phyloP scores from a whole-genome alignment of 2,329 filamentous ascomycete species.

The Ceratocystis cacaofunesta region DNA sequence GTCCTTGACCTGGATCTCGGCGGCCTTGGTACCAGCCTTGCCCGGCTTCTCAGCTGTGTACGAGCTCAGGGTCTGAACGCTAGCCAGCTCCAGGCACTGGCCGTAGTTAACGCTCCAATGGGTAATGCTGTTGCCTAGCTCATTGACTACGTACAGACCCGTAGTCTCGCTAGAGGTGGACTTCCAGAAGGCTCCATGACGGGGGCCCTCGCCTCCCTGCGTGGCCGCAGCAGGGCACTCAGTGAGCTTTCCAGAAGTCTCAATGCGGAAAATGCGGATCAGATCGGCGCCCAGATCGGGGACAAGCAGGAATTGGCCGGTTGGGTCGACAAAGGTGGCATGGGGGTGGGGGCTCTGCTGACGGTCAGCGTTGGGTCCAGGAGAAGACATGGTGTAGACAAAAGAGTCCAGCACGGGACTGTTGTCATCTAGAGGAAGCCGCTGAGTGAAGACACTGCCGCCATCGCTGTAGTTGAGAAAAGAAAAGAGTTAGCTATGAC shows the following conservation, averaged over 20 bases:
- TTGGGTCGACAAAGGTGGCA: conserved; percentile 34
- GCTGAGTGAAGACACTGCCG: conserved; percentile 31
- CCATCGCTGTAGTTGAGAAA: conserved; percentile 24
- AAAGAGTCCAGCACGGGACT: conserved; percentile 25
- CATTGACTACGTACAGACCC: conserved; percentile 30
- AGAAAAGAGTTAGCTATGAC: neutral
- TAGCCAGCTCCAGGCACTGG: conserved; percentile 32
- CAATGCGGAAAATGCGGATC: conserved; percentile 38
- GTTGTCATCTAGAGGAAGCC: conserved; percentile 25
- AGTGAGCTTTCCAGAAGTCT: conserved; percentile 32
- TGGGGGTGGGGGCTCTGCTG: conserved; percentile 43
- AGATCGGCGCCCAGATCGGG: conserved; percentile 41
- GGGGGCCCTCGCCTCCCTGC: conserved; percentile 34
- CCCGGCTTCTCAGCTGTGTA: conserved; percentile 30
- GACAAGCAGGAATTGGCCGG: conserved; percentile 34
- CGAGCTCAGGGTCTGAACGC: conserved; percentile 33
- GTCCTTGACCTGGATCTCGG: conserved; percentile 38
- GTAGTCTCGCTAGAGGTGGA: neutral
- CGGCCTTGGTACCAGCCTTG: conserved; percentile 35
- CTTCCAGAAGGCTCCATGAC: conserved; percentile 37
- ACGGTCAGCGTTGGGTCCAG: conserved; percentile 32
- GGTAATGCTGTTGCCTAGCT: conserved; percentile 36
- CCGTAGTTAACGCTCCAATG: conserved; percentile 36
- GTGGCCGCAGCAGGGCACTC: conserved; percentile 31
- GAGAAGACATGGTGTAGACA: conserved; percentile 28